Base-by-base conservation (phyloP, 2,329 filamentous ascomycete genomes). In the Microthyrium microscopicum region DNA sequence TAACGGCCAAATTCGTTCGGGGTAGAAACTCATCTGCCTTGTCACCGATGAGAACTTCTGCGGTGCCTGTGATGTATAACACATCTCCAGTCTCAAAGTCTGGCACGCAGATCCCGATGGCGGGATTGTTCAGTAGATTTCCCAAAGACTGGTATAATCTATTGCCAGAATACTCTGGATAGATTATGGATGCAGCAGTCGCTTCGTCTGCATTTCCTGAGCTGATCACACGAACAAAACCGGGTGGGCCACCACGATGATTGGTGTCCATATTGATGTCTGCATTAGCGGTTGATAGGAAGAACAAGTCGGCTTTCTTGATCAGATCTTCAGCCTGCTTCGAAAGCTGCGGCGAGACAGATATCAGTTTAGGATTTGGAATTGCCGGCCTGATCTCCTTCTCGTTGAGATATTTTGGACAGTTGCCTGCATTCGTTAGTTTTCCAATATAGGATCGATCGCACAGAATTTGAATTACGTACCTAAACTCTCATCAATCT, bases 161-260 rank as follows among this genome's bases (percentile, higher is more conserved):
- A 51, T 92, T 92, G 5, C 83, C 83, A 1, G 77, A 84, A 50
- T 78, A 91, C 49, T 92, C 83, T 1, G 83, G 83, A 52, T 82
- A 92, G 3, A 77, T 61, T 11, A 91, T 52, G 3, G 69, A 61
- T 1, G 57, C 57, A 3, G 51, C 53, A n/a, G n/a, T n/a, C n/a
- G n/a, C n/a, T n/a, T n/a, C n/a, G 17, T 40, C 46, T 13, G 27
- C 39, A 25, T 60, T 15, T 36, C 78, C 74, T 15, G 64, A 67
- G n/a, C n/a, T n/a, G 1, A 74, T 50, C 6, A 87, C 60, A 17
- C 82, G 67, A 15, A 87, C 58, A 46, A 92, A 87, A 0, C 82
- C 83, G 1, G 64, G 61, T 2, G 73, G 64, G 0, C 83, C 83
- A 24, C 83, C 83, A 5, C 83, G 70, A 45, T 82, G 71, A 47